A percentile compares a stretch with the other conserved stretches of the same genome.
These are phyloP conservation scores for Sporothrix schenckii DNA, from an alignment of 2,329 filamentous ascomycete genomes.

Conservation along the genomic window DNA sequence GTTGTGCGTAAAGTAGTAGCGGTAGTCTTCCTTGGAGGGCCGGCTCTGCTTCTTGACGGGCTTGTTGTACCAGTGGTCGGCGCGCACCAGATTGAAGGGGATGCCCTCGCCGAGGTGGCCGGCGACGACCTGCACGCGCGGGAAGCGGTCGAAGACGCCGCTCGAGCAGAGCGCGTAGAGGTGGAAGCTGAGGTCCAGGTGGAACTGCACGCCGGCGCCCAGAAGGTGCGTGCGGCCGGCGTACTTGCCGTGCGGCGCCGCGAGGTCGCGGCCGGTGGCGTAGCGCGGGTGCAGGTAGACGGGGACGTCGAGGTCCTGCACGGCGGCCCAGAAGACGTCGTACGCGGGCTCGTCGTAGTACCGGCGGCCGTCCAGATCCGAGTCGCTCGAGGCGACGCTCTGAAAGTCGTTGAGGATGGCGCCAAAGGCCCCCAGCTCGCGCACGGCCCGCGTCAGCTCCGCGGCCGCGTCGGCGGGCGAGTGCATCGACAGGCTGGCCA, in stretches of 20 bases:
- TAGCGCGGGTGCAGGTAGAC: constrained; percentile 45
- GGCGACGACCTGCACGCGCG: constrained; percentile 47
- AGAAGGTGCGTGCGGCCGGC: constrained; percentile 43
- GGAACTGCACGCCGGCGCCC: constrained; percentile 46
- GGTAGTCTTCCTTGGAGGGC: constrained; percentile 48
- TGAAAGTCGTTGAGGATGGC: constrained; percentile 46
- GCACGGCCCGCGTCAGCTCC: constrained; percentile 42
- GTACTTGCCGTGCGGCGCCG: constrained; percentile 37
- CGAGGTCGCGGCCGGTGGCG: constrained; percentile 40
- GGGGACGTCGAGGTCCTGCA: constrained; percentile 43
- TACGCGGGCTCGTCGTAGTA: constrained; percentile 43
- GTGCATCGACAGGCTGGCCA: constrained; percentile 45
- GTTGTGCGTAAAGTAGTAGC: constrained; percentile 47
- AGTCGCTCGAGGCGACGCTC: constrained; percentile 26
- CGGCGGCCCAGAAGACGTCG: constrained; percentile 42
- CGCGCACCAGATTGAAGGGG: constrained; percentile 49
- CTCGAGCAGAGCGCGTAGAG: constrained; percentile 50
- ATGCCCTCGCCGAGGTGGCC: constrained; percentile 52
- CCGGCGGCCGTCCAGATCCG: constrained; percentile 34
- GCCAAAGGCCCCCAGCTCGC: constrained; percentile 43
- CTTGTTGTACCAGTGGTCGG: constrained; percentile 51
- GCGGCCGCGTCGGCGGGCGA: constrained; percentile 39
- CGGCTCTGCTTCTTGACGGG: constrained; percentile 45
- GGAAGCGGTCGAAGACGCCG: constrained; percentile 49
- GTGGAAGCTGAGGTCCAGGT: constrained; percentile 51